Conservation (phyloP, 257 asterid genomes). For the Solanum etuberosum region DNA sequence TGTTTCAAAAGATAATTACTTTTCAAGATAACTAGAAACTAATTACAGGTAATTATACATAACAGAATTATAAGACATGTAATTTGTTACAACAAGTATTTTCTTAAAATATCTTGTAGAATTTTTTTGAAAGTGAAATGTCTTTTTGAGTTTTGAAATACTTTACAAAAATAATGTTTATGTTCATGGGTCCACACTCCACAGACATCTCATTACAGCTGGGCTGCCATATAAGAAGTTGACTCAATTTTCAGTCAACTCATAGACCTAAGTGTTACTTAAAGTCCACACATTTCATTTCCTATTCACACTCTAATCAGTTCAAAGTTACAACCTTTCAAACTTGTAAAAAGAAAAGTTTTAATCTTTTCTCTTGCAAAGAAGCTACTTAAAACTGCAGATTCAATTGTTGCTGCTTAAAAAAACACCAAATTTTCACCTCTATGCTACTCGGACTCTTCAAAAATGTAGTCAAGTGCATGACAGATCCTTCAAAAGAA, state of each 20-base stretch:
- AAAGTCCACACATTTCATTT: not conserved
- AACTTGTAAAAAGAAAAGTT: not conserved
- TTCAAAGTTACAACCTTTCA: not conserved
- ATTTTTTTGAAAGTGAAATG: not conserved
- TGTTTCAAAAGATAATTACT: not conserved
- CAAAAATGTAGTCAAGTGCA: not conserved
- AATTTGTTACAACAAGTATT: not conserved
- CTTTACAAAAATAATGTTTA: not conserved
- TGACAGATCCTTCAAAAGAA: not conserved
- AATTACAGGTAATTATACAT: not conserved
- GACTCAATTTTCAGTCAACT: slow-evolving; percentile 37
- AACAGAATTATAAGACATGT: not conserved
- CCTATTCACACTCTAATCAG: not conserved
- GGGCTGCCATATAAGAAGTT: slow-evolving; percentile 22
- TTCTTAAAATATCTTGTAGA: not conserved
- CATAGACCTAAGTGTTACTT: not conserved
- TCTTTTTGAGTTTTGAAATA: not conserved
- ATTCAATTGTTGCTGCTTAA: not conserved
- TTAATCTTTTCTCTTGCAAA: not conserved
- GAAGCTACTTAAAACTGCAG: not conserved
- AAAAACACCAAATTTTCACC: not conserved
- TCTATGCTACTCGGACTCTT: not conserved
- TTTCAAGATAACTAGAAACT: not conserved
- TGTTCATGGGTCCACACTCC: not conserved
- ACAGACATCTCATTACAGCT: slow-evolving; percentile 32